phyloP scores from a whole-genome alignment of 2,329 filamentous ascomycete genomes.

The Talaromyces amestolkiae region DNA sequence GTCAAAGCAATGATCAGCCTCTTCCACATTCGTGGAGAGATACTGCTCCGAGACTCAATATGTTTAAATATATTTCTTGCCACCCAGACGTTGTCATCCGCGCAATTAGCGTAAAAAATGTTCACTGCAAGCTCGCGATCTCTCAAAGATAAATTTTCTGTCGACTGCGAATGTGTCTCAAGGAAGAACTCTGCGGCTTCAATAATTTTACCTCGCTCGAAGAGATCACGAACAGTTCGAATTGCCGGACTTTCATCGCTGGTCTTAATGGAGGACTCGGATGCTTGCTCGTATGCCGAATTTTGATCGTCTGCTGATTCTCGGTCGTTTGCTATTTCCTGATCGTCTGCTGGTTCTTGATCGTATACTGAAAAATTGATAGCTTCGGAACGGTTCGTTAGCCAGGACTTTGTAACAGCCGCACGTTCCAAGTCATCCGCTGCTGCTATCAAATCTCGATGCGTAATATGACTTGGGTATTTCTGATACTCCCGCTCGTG shows the following conservation, averaged over 20 bases:
- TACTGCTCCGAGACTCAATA: slow-evolving; percentile 31
- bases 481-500: neutral
- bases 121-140: slow-evolving; percentile 31
- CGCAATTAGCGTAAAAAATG: slow-evolving; percentile 38
- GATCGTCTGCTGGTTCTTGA: neutral
- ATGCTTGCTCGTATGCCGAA: neutral
- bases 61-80: slow-evolving; percentile 39
- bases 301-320: neutral
- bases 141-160: slow-evolving; percentile 27
- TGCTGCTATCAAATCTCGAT: slow-evolving; percentile 8
- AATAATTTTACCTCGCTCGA: slow-evolving; percentile 31
- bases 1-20: slow-evolving; percentile 36
- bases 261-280: neutral
- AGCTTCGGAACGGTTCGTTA: slow-evolving; percentile 8
- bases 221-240: slow-evolving; percentile 22
- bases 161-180: slow-evolving; percentile 24
- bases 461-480: slow-evolving; percentile 6
- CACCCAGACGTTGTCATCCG: slow-evolving; percentile 37
- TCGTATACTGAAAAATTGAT: slow-evolving; percentile 11
- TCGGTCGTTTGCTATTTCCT: neutral
- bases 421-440: slow-evolving; percentile 11
- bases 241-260: neutral
- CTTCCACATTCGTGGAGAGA: slow-evolving; percentile 38
- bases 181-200: slow-evolving; percentile 40
- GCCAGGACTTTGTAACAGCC: slow-evolving; percentile 2